A percentile compares a stretch with the other conserved stretches of the same genome.
These are phyloP conservation scores for Helianthus tuberosus DNA, from an alignment of 129 eudicot genomes.

Conservation along the genomic window DNA sequence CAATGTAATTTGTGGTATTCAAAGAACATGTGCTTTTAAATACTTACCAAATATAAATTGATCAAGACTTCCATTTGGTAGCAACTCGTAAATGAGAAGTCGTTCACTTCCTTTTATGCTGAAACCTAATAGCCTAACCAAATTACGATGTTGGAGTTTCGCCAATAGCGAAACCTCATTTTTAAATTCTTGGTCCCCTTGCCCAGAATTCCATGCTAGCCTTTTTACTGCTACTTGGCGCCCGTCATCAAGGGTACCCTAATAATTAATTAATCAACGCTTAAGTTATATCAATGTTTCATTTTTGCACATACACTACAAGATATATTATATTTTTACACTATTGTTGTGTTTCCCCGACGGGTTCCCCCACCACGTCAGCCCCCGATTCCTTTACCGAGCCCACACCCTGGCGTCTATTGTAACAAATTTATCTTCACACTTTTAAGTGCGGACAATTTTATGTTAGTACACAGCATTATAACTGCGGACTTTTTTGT, in stretches of 20 bases:
- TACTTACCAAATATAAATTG: slow-evolving; percentile 9
- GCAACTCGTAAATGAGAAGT: slow-evolving; percentile 1
- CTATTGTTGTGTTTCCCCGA: no score
- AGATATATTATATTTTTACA: no score
- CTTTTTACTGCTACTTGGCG: neutral
- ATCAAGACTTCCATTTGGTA: slow-evolving; percentile 11
- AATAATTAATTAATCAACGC: neutral
- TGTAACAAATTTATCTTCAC: no score
- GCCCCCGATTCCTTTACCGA: no score
- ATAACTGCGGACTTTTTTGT: no score
- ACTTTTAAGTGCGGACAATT: no score
- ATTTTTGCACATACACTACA: neutral
- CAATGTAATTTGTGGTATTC: no score
- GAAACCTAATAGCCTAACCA: neutral
- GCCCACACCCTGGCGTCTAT: no score
- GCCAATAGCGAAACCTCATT: neutral
- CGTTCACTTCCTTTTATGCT: slow-evolving; percentile 2
- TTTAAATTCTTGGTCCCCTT: neutral
- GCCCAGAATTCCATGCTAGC: neutral
- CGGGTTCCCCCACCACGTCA: no score
- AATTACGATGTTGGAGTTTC: slow-evolving; percentile 5
- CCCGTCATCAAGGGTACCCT: neutral
- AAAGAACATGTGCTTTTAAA: neutral
- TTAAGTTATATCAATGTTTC: no score
- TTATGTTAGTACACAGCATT: no score